A percentile compares a stretch with the other conserved stretches of the same genome.
Evolutionary conservation across 2,329 filamentous ascomycete genomes (phyloP).

Genomic region (Xylariaceae sp.): DNA sequence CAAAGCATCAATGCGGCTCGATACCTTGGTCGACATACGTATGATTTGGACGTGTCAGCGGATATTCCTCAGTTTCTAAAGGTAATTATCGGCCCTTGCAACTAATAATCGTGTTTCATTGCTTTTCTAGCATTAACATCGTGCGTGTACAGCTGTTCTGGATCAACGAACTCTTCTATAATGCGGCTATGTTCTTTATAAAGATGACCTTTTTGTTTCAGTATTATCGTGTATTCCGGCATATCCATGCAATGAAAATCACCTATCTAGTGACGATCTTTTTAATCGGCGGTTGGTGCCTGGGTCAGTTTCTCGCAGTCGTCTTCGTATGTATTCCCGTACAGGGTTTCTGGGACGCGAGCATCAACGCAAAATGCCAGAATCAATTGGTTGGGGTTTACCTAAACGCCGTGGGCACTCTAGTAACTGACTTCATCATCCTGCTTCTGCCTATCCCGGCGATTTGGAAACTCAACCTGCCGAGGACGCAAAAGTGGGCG

Average conservation of each 20-base stretch:
- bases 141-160: slow-evolving; percentile 37
- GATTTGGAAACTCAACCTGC: slow-evolving; percentile 19
- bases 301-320: slow-evolving; percentile 36
- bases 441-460: slow-evolving; percentile 16
- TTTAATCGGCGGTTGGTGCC: slow-evolving; percentile 37
- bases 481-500: slow-evolving; percentile 17
- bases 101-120: no score
- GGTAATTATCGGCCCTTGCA: neutral
- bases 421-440: slow-evolving; percentile 19
- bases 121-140: no score
- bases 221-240: slow-evolving; percentile 45
- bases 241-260: slow-evolving; percentile 29
- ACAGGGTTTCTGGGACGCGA: slow-evolving; percentile 37
- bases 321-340: slow-evolving; percentile 38
- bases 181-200: slow-evolving; percentile 36
- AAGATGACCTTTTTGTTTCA: slow-evolving; percentile 47
- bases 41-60: neutral
- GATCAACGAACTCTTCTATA: slow-evolving; percentile 43
- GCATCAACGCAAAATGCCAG: slow-evolving; percentile 13
- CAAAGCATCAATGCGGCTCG: slow-evolving; percentile 7
- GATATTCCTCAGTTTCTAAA: slow-evolving; percentile 6
- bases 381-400: slow-evolving; percentile 13
- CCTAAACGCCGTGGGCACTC: slow-evolving; percentile 17
- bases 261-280: slow-evolving; percentile 36
- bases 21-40: slow-evolving; percentile 10